A percentile compares a stretch with the other conserved stretches of the same genome.
These are phyloP conservation scores for Cyclotella distinguenda DNA, from an alignment of 108 stramenopile species.

Conservation along the genomic window DNA sequence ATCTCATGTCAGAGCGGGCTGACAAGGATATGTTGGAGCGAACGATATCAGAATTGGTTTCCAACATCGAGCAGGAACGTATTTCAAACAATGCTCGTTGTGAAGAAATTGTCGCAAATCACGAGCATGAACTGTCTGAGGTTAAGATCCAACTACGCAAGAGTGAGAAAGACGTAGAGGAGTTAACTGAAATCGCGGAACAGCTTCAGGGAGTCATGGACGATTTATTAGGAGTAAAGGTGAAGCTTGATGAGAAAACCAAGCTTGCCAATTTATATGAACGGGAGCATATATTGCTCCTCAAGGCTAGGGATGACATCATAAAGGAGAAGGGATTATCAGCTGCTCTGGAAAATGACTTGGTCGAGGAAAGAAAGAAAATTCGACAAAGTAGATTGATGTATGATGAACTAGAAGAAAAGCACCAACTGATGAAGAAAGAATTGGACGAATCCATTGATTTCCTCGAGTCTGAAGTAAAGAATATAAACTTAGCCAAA, in stretches of 20 bases:
- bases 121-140: slow-evolving; percentile 13
- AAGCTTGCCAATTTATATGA: slow-evolving; percentile 4
- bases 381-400: slow-evolving; percentile 3
- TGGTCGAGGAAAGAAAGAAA: slow-evolving; percentile 2
- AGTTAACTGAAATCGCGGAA: slow-evolving; percentile 10
- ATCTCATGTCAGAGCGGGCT: slow-evolving; percentile 39
- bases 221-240: slow-evolving; percentile 11
- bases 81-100: not conserved
- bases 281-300: not conserved
- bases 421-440: slow-evolving; percentile 27
- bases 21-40: slow-evolving; percentile 34
- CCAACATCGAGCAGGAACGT: slow-evolving; percentile 23
- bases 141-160: slow-evolving; percentile 7
- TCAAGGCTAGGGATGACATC: slow-evolving; percentile 7
- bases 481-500: slow-evolving; percentile 6
- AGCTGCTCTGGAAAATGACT: slow-evolving; percentile 9
- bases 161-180: slow-evolving; percentile 19
- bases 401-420: slow-evolving; percentile 9
- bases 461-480: slow-evolving; percentile 31
- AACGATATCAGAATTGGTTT: slow-evolving; percentile 24
- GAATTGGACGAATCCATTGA: slow-evolving; percentile 24
- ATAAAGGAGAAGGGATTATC: slow-evolving; percentile 8
- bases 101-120: slow-evolving; percentile 5
- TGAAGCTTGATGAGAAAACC: slow-evolving; percentile 1
- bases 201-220: slow-evolving; percentile 22